Percentiles rank a stretch among this genome's conserved stretches.
phyloP scores from a whole-genome alignment of 2,329 filamentous ascomycete species.

The Exophiala phaeomuriformis region DNA sequence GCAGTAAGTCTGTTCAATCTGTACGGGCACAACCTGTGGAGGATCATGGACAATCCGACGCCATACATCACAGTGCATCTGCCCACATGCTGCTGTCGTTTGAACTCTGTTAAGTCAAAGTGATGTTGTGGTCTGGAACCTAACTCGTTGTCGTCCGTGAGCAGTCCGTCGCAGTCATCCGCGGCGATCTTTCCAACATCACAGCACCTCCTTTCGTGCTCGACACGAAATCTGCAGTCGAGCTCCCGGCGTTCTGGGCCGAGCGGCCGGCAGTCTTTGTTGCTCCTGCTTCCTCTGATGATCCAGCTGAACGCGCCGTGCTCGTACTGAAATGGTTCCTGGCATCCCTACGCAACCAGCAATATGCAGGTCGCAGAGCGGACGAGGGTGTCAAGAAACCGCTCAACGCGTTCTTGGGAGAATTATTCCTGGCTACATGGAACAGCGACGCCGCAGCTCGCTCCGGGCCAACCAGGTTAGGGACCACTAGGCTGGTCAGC shows the following conservation, averaged over 20 bases:
- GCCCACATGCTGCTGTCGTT: no score
- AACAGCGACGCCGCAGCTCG: constrained; percentile 10
- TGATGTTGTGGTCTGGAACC: no score
- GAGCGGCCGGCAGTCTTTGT: constrained; percentile 71
- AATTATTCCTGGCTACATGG: constrained; percentile 24
- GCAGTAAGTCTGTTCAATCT: constrained; percentile 10
- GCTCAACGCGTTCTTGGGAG: constrained; percentile 26
- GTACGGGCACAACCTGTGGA: not conserved
- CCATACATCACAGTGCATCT: no score
- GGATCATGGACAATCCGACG: no score
- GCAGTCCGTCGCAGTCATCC: constrained; percentile 68
- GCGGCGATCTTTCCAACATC: constrained; percentile 70
- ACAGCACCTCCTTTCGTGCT: constrained; percentile 79
- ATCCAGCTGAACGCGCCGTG: constrained; percentile 73
- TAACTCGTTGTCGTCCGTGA: not conserved
- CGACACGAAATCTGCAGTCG: constrained; percentile 67
- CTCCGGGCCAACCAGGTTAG: not conserved
- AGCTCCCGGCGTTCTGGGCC: constrained; percentile 77
- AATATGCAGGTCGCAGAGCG: constrained; percentile 32
- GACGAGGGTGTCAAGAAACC: constrained; percentile 26
- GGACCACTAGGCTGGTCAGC: constrained; percentile 21
- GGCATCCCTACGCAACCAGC: constrained; percentile 80
- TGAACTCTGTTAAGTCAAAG: no score
- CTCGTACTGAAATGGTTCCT: constrained; percentile 96
- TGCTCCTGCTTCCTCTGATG: constrained; percentile 69